These are phyloP conservation scores for Craterostigma plantagineum DNA, from an alignment of 257 asterid genomes.

Conservation along the genomic window DNA sequence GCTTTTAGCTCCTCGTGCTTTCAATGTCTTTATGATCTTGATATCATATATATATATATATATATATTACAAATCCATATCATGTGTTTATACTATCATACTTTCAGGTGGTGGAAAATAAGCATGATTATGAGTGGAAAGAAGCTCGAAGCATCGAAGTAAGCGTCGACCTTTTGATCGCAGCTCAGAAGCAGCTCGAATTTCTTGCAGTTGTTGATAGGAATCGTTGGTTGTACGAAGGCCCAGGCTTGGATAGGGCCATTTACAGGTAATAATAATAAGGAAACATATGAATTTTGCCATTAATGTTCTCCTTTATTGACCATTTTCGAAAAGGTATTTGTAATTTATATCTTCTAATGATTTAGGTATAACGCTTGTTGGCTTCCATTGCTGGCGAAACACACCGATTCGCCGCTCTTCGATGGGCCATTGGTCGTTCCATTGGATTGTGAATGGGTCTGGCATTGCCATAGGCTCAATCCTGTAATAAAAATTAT, in stretches of 20 bases:
- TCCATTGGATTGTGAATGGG: constrained; percentile 96
- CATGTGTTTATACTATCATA: background rate
- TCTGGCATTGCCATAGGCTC: constrained; percentile 98
- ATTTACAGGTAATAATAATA: constrained; percentile 49
- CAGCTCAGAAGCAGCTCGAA: constrained; percentile 53
- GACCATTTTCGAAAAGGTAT: too few species aligned
- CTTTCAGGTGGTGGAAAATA: constrained; percentile 46
- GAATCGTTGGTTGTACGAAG: constrained; percentile 73
- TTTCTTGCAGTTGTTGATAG: constrained; percentile 77
- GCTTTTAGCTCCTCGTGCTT: too few species aligned
- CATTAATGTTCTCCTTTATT: too few species aligned
- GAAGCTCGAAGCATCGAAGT: constrained; percentile 56
- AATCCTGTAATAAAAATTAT: constrained; percentile 31
- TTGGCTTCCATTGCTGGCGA: constrained; percentile 94
- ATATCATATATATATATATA: too few species aligned
- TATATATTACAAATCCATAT: too few species aligned
- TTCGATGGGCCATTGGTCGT: constrained; percentile 61
- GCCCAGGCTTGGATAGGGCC: constrained; percentile 42
- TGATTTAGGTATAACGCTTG: constrained; percentile 57
- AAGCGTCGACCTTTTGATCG: constrained; percentile 56
- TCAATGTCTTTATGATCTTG: too few species aligned
- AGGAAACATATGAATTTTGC: too few species aligned
- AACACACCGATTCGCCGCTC: constrained; percentile 46
- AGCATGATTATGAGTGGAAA: constrained; percentile 71
- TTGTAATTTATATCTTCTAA: background rate